Percentiles rank a stretch among this genome's conserved stretches.
phyloP scores from a whole-genome alignment of 176 grass and related monocot genomes.

The Musa schizocarpa region DNA sequence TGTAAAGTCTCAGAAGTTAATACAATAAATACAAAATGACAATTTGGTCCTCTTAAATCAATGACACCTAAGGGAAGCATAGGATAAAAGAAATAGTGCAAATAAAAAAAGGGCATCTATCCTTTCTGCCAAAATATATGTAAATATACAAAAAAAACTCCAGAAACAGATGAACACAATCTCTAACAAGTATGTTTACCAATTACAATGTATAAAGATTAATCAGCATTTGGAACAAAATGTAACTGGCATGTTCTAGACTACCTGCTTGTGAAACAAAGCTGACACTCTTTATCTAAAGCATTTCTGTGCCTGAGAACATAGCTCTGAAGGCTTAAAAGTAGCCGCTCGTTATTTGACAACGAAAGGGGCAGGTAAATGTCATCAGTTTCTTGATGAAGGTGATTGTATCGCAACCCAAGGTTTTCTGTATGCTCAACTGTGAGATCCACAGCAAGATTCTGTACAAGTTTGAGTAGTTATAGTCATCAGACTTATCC shows the following conservation, averaged over 20 bases:
- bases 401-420: conserved; percentile 32
- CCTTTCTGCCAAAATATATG: too few species aligned
- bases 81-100: too few species aligned
- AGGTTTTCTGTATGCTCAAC: conserved; percentile 30
- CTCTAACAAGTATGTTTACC: too few species aligned
- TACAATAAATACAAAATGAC: too few species aligned
- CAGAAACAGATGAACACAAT: too few species aligned
- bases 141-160: too few species aligned
- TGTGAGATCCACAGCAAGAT: conserved; percentile 45
- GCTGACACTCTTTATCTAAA: conserved; percentile 33
- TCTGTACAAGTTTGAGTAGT: conserved; percentile 29
- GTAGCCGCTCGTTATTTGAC: conserved; percentile 36
- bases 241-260: background rate
- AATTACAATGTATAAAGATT: background rate
- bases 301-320: conserved; percentile 44
- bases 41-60: too few species aligned
- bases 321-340: conserved; percentile 50
- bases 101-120: too few species aligned
- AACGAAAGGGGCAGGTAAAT: conserved; percentile 25
- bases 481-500: conserved; percentile 7
- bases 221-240: background rate
- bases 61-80: too few species aligned
- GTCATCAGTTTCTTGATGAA: conserved; percentile 39
- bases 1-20: too few species aligned
- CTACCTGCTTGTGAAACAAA: conserved; percentile 47